phyloP scores from a whole-genome alignment of 2,329 filamentous ascomycete genomes.

The Cladorrhinum sp. region DNA sequence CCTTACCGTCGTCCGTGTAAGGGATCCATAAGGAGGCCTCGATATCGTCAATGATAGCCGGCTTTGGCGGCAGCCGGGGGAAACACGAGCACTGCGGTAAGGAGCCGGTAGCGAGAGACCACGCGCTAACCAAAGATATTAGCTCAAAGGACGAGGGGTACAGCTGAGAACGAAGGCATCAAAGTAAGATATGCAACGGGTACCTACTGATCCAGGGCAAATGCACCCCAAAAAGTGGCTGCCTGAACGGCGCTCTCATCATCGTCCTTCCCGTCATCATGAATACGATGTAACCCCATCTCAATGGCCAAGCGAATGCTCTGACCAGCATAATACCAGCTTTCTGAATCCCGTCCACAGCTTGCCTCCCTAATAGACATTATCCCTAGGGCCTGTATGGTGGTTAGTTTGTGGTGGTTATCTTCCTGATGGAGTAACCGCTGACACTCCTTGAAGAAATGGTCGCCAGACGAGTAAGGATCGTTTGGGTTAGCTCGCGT shows the following conservation, averaged over 20 bases:
- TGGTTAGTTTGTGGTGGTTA: constrained; percentile 63
- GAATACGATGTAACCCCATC: constrained; percentile 62
- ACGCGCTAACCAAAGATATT: constrained; percentile 48
- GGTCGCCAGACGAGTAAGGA: constrained; percentile 64
- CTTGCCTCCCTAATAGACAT: constrained; percentile 75
- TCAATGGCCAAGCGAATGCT: constrained; percentile 70
- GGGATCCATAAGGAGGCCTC: constrained; percentile 59
- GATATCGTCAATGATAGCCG: constrained; percentile 57
- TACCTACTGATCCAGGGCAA: constrained; percentile 61
- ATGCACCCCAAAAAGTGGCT: constrained; percentile 61
- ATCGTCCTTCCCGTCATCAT: constrained; percentile 44
- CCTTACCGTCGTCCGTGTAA: constrained; percentile 55
- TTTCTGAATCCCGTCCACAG: constrained; percentile 67
- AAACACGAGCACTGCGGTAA: constrained; percentile 59
- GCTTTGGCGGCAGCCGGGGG: constrained; percentile 56
- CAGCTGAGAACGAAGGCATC: neutral
- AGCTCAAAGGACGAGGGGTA: constrained; percentile 14
- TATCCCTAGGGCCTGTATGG: constrained; percentile 70
- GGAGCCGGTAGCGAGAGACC: constrained; percentile 62
- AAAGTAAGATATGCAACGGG: neutral
- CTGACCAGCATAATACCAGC: constrained; percentile 69
- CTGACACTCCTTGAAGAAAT: constrained; percentile 69
- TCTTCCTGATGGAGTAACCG: constrained; percentile 56
- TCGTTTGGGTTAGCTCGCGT: constrained; percentile 62
- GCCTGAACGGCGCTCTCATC: constrained; percentile 57